Evolutionary conservation across 2,329 filamentous ascomycete genomes (phyloP).

Genomic region (Aspergillus puulaauensis): DNA sequence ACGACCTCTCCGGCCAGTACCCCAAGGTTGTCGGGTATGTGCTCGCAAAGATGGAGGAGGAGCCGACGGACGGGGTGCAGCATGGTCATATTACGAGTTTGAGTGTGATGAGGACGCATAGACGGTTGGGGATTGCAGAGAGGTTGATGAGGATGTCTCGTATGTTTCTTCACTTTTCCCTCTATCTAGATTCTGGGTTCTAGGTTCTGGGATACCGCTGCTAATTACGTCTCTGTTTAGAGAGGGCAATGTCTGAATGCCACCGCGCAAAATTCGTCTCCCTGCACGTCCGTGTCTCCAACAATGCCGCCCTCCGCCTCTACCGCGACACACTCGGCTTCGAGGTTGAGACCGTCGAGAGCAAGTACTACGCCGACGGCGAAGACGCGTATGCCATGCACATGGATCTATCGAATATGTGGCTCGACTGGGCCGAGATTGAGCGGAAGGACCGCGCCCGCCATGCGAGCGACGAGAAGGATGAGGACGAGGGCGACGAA

Average conservation of each 20-base stretch:
- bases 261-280: slow-evolving; percentile 91
- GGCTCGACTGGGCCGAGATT: slow-evolving; percentile 49
- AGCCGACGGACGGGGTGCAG: slow-evolving; percentile 82
- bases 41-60: slow-evolving; percentile 99
- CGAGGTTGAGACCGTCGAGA: slow-evolving; percentile 68
- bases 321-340: slow-evolving; percentile 93
- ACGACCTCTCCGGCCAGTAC: slow-evolving; percentile 70
- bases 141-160: slow-evolving; percentile 96
- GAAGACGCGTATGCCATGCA: slow-evolving; percentile 96
- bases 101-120: slow-evolving; percentile 94
- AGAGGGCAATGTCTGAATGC: slow-evolving; percentile 95
- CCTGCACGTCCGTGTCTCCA: slow-evolving; percentile 92
- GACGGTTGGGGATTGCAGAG: slow-evolving; percentile 87
- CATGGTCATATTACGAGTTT: slow-evolving; percentile 96
- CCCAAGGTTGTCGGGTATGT: slow-evolving; percentile 99
- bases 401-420: slow-evolving; percentile 66
- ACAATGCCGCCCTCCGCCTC: slow-evolving; percentile 83
- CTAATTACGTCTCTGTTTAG: slow-evolving; percentile 42
- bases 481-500: slow-evolving; percentile 65
- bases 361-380: slow-evolving; percentile 77
- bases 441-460: slow-evolving; percentile 39
- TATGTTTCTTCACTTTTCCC: slow-evolving; percentile 46
- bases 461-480: slow-evolving; percentile 29
- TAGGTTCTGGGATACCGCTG: no score
- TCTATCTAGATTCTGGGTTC: no score